Evolutionary conservation across 2,329 filamentous ascomycete genomes (phyloP), one percentile per base, ranked within the genome.

Genomic region (Aspergillus proliferans): DNA sequence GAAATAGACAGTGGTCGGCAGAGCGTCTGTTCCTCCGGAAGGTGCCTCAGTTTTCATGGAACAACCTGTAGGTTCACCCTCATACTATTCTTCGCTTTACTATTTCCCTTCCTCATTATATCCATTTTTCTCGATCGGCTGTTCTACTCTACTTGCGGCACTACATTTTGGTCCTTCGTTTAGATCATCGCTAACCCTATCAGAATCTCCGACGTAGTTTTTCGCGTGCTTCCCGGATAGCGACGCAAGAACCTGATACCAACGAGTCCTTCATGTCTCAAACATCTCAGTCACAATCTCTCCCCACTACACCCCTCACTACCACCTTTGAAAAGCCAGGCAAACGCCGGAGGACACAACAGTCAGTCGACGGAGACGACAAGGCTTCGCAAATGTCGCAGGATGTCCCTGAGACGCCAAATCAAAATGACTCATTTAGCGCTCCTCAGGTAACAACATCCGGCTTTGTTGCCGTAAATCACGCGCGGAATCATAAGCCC

Each of bases 281-380:
- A 33, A 51, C 56, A 4, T 57, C 58, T 33, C 55, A 52, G 39
- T 61, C 58, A 28, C 55, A 52, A 33, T 61, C 58, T 48, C 49
- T 61, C 1, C 55, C 58, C 14, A 46, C 56, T 12, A 59, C 57
- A 5, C 57, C 57, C 24, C 42, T 59, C 21, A 51, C 48, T 18
- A 52, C 58, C 10, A 52, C 56, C 8, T 61, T 61, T 33, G 58
- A 61, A 14, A 26, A 54, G n/a, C 21, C 52, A 12, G 46, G 51
- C n/a, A 59, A 59, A 43, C 56, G 56, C 14, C 54, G 53, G 34
- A 56, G 50, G 26, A 59, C 56, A 18, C 54, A 51, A 26, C 51
- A 51, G 7, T 49, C 49, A n/a, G 28, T 52, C 8, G 42, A 52
- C 36, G 47, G 42, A 36, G 52, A 52, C 28, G 52, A 54, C 19